These are phyloP conservation scores for Aureobasidium sp. DNA, from an alignment of 2,329 filamentous ascomycete genomes.

Conservation along the genomic window DNA sequence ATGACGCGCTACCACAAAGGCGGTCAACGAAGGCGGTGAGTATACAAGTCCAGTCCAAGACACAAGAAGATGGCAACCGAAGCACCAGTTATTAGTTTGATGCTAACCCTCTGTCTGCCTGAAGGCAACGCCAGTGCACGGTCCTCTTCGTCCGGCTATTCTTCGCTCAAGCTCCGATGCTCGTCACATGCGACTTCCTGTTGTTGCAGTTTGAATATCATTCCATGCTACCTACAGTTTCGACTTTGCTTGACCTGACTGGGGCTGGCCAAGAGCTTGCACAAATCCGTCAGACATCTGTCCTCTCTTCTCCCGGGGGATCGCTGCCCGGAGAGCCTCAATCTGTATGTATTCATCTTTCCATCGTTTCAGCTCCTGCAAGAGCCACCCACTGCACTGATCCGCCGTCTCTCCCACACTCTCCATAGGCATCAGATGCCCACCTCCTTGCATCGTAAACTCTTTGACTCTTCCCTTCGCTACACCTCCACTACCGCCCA, in stretches of 20 bases:
- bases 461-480: slow-evolving; percentile 58
- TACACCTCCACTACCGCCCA: slow-evolving; percentile 58
- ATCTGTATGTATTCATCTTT: slow-evolving; percentile 18
- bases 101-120: neutral
- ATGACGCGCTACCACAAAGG: neutral
- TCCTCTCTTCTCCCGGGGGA: slow-evolving; percentile 18
- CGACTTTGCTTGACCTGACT: slow-evolving; percentile 15
- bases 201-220: neutral
- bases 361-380: slow-evolving; percentile 27
- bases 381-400: slow-evolving; percentile 29
- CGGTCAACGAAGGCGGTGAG: slow-evolving; percentile 7
- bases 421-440: slow-evolving; percentile 83
- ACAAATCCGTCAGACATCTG: slow-evolving; percentile 23
- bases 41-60: no score
- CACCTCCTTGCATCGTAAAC: slow-evolving; percentile 54
- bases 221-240: slow-evolving; percentile 11
- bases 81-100: neutral
- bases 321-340: neutral
- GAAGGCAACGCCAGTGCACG: neutral
- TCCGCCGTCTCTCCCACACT: slow-evolving; percentile 58
- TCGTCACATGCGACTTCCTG: neutral
- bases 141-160: neutral
- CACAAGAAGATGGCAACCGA: neutral
- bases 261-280: neutral
- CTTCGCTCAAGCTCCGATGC: neutral